Base-by-base conservation (phyloP, 2,329 filamentous ascomycete genomes). In the Corinectria fuckeliana region DNA sequence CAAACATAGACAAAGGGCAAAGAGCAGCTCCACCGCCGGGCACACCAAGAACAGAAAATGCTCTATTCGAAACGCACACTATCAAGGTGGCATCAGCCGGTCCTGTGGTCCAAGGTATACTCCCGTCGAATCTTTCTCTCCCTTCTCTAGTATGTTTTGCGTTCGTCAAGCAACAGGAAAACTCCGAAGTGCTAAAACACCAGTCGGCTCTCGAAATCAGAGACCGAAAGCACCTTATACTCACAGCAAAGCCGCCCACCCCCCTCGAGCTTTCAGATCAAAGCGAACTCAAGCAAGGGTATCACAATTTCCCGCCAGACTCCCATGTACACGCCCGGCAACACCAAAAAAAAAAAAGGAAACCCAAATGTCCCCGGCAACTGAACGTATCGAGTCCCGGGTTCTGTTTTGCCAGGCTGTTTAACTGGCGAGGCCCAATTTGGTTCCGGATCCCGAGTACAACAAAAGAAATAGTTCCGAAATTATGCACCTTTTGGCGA, bases 351-450 rank as follows among this genome's bases (percentile, higher is more conserved):
- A n/a, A 50, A 50, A 36, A 54, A 28, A 38, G 16, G 18, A 44
- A 54, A 36, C 26, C 49, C 8, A 53, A 42, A 20, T 38, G 42
- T 28, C 50, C 50, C 51, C 20, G 34, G 28, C 42, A 32, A 45
- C 32, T 25, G 13, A 44, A 32, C 36, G 30, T 39, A 21, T 32
- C 45, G 20, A 45, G 28, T 56, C 32, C 36, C 50, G 49, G 54
- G 59, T 58, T 21, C 59, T 59, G 56, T 62, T 51, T 50, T 34
- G 42, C 56, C 55, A 59, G 45, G 38, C 50, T 56, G 56, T 56
- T 48, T 39, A 42, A 50, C 56, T 59, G 56, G 56, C 32, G 48
- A 3, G 28, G 28, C 56, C 56, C 50, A 53, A 58, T 51, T 53
- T 53, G 38, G 49, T 42, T 23, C 38, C 56, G 28, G 55, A 54